Conservation (phyloP, 148 eudicot species). For the Cornus kousa region DNA sequence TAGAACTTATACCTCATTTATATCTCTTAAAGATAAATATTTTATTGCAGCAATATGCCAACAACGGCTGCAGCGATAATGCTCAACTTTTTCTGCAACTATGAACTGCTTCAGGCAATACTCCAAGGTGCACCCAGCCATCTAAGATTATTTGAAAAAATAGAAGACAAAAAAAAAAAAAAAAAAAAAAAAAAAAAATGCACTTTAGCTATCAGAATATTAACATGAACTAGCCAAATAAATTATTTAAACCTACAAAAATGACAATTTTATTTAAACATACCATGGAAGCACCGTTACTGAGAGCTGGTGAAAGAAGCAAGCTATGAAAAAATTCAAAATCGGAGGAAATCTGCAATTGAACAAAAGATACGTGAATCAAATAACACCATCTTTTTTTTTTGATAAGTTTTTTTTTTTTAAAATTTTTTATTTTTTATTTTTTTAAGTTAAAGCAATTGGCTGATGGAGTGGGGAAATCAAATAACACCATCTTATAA, state of each 20-base stretch:
- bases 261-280: conserved; percentile 14
- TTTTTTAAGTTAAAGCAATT: too few species aligned
- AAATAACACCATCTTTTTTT: neutral
- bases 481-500: neutral
- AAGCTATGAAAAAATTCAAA: conserved; percentile 74
- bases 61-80: conserved; percentile 71
- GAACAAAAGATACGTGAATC: conserved; percentile 4
- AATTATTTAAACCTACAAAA: neutral
- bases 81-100: conserved; percentile 63
- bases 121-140: conserved; percentile 54
- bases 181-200: neutral
- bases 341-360: conserved; percentile 80
- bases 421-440: too few species aligned
- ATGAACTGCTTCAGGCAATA: conserved; percentile 74
- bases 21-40: conserved; percentile 43
- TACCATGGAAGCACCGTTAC: conserved; percentile 45
- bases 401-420: too few species aligned
- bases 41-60: conserved; percentile 87
- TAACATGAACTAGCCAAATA: neutral
- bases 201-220: neutral
- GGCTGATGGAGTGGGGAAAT: too few species aligned
- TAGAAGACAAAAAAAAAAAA: neutral
- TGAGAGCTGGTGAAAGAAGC: conserved; percentile 49
- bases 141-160: conserved; percentile 35
- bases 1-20: conserved; percentile 48